Conservation (phyloP, 805 yeast genomes). For the Saccharomyces paradoxus region DNA sequence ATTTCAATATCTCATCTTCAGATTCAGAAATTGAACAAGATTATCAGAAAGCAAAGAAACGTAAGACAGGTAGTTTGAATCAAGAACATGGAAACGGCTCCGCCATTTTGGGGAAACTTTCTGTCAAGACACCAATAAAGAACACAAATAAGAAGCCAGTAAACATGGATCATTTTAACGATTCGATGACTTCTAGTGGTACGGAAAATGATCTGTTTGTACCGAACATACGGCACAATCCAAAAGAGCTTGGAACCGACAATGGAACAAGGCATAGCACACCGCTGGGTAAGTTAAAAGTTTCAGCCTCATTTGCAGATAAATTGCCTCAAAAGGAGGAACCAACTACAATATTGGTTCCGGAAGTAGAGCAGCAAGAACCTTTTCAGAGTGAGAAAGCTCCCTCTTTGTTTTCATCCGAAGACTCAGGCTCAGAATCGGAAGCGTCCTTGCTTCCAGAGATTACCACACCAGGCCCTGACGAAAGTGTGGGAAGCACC, state of each 20-base stretch:
- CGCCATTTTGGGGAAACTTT: neutral
- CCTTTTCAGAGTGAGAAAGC: neutral
- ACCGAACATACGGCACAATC: neutral
- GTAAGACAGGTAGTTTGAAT: neutral
- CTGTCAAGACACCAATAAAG: neutral
- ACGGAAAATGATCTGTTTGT: neutral
- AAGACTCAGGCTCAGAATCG: neutral
- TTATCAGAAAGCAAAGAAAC: neutral
- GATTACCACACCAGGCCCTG: neutral
- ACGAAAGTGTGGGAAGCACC: neutral
- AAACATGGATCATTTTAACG: neutral
- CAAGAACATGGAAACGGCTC: neutral
- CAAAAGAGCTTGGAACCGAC: neutral
- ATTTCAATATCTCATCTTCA: neutral
- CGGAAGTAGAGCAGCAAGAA: neutral
- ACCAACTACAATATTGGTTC: conserved; percentile 2
- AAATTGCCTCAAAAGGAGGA: conserved; percentile 3
- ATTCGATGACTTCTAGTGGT: neutral
- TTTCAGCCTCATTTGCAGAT: neutral
- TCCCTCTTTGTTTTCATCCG: neutral
- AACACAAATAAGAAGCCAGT: neutral
- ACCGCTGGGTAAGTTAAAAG: neutral
- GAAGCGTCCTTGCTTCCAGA: neutral
- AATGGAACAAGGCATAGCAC: neutral
- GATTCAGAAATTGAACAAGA: neutral